Evolutionary conservation across 108 stramenopile genomes (phyloP), one percentile per base, ranked within the genome.

Genomic region (Nannochloropsis granulata): DNA sequence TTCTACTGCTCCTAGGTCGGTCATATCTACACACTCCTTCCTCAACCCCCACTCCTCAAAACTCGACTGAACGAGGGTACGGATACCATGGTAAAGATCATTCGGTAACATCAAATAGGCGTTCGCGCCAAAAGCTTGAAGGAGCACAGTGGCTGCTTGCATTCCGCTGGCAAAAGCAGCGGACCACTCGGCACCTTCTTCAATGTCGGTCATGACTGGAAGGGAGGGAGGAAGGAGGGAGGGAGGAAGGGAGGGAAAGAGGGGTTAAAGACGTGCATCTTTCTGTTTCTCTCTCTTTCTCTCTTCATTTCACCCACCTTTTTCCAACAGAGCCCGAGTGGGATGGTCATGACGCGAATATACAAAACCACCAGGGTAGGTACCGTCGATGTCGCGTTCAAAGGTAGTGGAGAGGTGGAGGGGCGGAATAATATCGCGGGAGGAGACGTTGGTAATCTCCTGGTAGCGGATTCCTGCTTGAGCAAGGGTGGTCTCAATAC

Each of bases 121-220:
- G 7, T 71, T 16, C 21, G 56, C 56, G 21, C 56, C 24, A 5
- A 96, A 85, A 2, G 95, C 93, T 43, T 94, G 84, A 0, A 96
- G 24, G 23, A 96, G 85, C 23, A 94, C 84, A 11, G 93, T 87
- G 8, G 91, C 92, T 0, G 94, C 96, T 56, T 93, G 93, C 94
- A 96, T 94, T 14, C 96, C 96, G 19, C 94, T 95, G 0, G 94
- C 91, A 90, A 95, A 96, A 0, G 95, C 94, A 86, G 79, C 93
- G 13, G 93, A 71, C 56, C 56, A 71, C 21, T 71, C 56, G 56
- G 56, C 56, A n/a, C 56, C 56, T 16, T n/a, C 56, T 71, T 71
- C 56, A 16, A 71, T n/a, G 56, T 71, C 56, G 7, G 56, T 71
- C 56, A 71, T 71, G 56, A 71, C 56, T 71, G 56, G 24, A 89